A percentile compares a stretch with the other conserved stretches of the same genome.
These are phyloP conservation scores for Umbelopsis sp. DNA, from an alignment of 192 early-diverging fungal genomes.

Conservation along the genomic window DNA sequence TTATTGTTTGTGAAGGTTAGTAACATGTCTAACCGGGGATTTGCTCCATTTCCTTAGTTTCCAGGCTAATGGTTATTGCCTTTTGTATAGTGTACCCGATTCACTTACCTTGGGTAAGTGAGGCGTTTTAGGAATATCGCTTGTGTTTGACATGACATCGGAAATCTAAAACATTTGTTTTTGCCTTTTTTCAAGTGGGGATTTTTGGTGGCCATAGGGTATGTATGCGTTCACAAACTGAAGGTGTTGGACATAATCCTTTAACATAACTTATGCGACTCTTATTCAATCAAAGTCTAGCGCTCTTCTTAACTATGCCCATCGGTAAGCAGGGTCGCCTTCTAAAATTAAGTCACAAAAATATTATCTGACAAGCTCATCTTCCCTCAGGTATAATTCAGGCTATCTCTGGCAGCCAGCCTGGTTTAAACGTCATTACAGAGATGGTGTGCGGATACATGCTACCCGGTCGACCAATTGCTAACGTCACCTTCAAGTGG, in stretches of 20 bases:
- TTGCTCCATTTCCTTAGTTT: no score
- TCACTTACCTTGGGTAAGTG: constrained; percentile 16
- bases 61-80: neutral
- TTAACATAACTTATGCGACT: neutral
- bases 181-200: neutral
- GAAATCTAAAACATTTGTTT: neutral
- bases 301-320: neutral
- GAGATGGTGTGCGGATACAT: constrained; percentile 48
- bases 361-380: neutral
- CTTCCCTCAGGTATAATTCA: constrained; percentile 44
- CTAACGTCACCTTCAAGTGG: constrained; percentile 14
- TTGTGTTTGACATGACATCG: neutral
- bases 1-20: constrained; percentile 28
- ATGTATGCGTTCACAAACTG: neutral
- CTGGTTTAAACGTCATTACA: constrained; percentile 52
- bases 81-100: constrained; percentile 3
- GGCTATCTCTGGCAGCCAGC: constrained; percentile 46
- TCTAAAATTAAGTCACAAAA: neutral
- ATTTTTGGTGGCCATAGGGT: constrained; percentile 6
- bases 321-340: neutral
- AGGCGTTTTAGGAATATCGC: neutral
- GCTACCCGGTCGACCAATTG: constrained; percentile 48
- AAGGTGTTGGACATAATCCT: neutral
- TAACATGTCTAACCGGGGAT: no score
- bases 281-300: neutral